Percentiles rank a stretch among this genome's conserved stretches.
Conservation (phyloP, 192 early-diverging fungal genomes). For the Jimgerdemannia flammicorona region DNA sequence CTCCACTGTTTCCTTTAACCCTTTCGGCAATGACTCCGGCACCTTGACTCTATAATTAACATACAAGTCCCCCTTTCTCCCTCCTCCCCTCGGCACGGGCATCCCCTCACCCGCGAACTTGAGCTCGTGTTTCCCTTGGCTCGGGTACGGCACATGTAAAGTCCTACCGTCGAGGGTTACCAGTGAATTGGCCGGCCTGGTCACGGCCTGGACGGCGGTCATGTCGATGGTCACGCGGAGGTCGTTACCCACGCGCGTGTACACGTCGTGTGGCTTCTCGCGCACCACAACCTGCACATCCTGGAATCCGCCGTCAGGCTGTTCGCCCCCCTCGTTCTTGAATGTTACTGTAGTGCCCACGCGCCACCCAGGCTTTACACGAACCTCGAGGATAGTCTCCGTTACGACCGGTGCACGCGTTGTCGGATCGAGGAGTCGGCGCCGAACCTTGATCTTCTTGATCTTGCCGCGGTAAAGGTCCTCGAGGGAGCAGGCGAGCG, state of each 20-base stretch:
- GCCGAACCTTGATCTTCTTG: slow-evolving; percentile 55
- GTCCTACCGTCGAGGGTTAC: neutral
- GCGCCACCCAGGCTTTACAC: slow-evolving; percentile 67
- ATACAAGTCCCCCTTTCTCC: neutral
- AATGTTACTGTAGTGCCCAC: slow-evolving; percentile 95
- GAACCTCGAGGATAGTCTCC: neutral
- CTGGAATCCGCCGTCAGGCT: slow-evolving; percentile 85
- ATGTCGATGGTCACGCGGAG: slow-evolving; percentile 37
- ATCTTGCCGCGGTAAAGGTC: slow-evolving; percentile 90
- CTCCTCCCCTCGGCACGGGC: neutral
- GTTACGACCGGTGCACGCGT: neutral
- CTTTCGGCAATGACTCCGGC: neutral
- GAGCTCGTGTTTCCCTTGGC: neutral
- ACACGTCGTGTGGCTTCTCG: slow-evolving; percentile 88
- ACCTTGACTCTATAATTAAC: neutral
- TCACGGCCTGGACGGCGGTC: neutral
- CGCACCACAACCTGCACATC: slow-evolving; percentile 96
- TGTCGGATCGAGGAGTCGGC: neutral
- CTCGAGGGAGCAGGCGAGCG: slow-evolving; percentile 79
- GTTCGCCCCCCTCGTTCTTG: slow-evolving; percentile 86
- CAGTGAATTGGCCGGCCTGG: neutral
- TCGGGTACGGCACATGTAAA: neutral
- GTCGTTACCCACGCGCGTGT: slow-evolving; percentile 92
- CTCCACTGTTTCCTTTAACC: too few relatives aligned
- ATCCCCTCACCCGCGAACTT: neutral